A percentile compares a stretch with the other conserved stretches of the same genome.
These are phyloP conservation scores for Lachancea waltii DNA, from an alignment of 805 yeast genomes.

Conservation along the genomic window DNA sequence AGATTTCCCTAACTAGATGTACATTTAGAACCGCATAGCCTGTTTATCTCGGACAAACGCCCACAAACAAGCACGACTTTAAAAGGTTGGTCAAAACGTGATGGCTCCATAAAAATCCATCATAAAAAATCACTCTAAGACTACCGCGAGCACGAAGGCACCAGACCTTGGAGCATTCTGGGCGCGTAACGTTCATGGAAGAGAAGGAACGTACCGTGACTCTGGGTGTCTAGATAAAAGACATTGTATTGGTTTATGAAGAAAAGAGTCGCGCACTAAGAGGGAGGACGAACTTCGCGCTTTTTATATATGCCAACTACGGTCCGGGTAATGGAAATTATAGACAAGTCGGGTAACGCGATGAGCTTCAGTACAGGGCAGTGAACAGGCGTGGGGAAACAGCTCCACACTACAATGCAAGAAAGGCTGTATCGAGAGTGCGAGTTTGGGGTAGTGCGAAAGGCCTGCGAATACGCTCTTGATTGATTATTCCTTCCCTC, in stretches of 20 bases:
- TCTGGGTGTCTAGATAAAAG: conserved; percentile 63
- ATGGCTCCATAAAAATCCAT: conserved; percentile 42
- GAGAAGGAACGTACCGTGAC: conserved; percentile 38
- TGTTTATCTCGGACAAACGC: conserved; percentile 27
- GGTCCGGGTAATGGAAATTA: not conserved
- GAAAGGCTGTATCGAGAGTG: too few species aligned
- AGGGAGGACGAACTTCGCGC: too few species aligned
- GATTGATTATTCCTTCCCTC: not conserved
- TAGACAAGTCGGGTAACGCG: not conserved
- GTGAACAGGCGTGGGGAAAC: too few species aligned
- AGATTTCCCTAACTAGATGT: conserved; percentile 34
- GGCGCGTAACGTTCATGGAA: conserved; percentile 12
- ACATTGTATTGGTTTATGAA: conserved; percentile 34
- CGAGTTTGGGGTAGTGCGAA: too few species aligned
- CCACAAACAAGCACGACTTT: conserved; percentile 33
- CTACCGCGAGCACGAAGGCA: conserved; percentile 87
- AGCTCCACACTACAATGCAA: too few species aligned
- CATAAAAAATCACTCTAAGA: conserved; percentile 56
- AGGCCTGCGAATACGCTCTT: too few species aligned
- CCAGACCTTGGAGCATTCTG: conserved; percentile 15
- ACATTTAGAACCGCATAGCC: conserved; percentile 72
- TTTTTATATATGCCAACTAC: not conserved
- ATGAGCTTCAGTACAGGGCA: not conserved
- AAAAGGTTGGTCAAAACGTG: conserved; percentile 46
- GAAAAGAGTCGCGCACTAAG: too few species aligned